Conservation (phyloP, 176 grass and related monocot species). For the Phyllostachys edulis region DNA sequence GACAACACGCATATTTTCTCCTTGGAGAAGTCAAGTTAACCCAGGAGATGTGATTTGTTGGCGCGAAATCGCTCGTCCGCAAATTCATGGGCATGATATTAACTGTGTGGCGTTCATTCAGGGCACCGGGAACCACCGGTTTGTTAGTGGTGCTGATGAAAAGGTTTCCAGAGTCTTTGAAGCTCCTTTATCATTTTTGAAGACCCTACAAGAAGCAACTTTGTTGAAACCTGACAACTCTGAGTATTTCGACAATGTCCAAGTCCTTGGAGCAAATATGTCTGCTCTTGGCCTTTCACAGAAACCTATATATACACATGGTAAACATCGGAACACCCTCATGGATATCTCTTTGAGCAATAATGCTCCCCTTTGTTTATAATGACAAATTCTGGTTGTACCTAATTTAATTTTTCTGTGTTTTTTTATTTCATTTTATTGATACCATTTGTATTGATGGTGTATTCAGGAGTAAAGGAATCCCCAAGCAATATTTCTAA, state of each 20-base stretch:
- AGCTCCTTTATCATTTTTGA: constrained; percentile 91
- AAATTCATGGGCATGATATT: constrained; percentile 97
- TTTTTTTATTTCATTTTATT: constrained; percentile 22
- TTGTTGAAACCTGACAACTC: constrained; percentile 53
- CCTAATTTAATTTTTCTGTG: background rate
- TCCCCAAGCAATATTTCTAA: constrained; percentile 38
- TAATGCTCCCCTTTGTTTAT: constrained; percentile 21
- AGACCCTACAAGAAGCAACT: constrained; percentile 71
- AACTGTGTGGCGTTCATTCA: constrained; percentile 78
- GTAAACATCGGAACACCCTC: constrained; percentile 39
- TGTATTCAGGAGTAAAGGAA: constrained; percentile 53
- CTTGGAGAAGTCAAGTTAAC: constrained; percentile 68
- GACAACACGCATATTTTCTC: constrained; percentile 83
- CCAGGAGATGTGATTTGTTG: constrained; percentile 50
- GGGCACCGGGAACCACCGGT: constrained; percentile 75
- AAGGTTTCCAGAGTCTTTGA: constrained; percentile 96
- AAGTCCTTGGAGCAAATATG: constrained; percentile 97
- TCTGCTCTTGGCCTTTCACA: constrained; percentile 98
- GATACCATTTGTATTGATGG: constrained; percentile 31
- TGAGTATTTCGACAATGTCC: constrained; percentile 63
- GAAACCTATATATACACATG: constrained; percentile 89
- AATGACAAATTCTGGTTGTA: constrained; percentile 1
- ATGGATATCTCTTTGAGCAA: background rate
- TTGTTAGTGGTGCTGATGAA: constrained; percentile 96
- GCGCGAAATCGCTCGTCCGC: constrained; percentile 78